Percentiles rank a stretch among this genome's conserved stretches.
phyloP scores from a whole-genome alignment of 2,329 filamentous ascomycete species.

The Botryotinia narcissicola region DNA sequence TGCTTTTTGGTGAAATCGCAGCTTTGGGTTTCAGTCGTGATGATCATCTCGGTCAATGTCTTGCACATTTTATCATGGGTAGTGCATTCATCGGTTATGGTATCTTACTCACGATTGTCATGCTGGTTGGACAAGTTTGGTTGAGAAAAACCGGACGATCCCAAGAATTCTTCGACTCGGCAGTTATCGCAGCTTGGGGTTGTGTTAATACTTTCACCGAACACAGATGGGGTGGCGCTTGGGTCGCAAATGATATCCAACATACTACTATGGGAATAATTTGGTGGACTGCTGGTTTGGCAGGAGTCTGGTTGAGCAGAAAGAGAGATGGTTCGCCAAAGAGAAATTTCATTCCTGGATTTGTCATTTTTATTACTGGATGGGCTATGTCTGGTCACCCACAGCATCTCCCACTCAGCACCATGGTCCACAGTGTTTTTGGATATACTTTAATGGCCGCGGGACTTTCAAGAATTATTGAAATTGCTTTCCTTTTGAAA shows the following conservation, averaged over 20 bases:
- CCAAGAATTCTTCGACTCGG: conserved; percentile 95
- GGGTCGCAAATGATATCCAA: conserved; percentile 93
- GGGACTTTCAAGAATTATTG: conserved; percentile 79
- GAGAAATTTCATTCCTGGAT: conserved; percentile 87
- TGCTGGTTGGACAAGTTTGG: conserved; percentile 88
- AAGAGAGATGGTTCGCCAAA: conserved; percentile 81
- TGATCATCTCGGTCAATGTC: conserved; percentile 88
- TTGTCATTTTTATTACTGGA: conserved; percentile 88
- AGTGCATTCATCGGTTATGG: conserved; percentile 94
- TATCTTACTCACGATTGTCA: conserved; percentile 78
- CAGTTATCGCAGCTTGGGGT: conserved; percentile 90
- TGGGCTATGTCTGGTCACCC: conserved; percentile 95
- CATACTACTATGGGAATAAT: conserved; percentile 99
- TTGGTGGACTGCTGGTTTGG: conserved; percentile 93
- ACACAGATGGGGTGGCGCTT: conserved; percentile 85
- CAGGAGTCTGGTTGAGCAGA: conserved; percentile 88
- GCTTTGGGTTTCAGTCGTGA: conserved; percentile 87
- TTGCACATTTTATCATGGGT: conserved; percentile 98
- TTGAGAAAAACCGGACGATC: conserved; percentile 77
- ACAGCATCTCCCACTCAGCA: conserved; percentile 78
- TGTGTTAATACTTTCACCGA: conserved; percentile 98
- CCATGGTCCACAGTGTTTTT: conserved; percentile 84
- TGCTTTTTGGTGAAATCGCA: conserved; percentile 94
- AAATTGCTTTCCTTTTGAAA: conserved; percentile 82
- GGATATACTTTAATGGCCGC: conserved; percentile 95